These are phyloP conservation scores for Wallacemonas sp. DNA, from an alignment of 208 protist species.

Conservation along the genomic window DNA sequence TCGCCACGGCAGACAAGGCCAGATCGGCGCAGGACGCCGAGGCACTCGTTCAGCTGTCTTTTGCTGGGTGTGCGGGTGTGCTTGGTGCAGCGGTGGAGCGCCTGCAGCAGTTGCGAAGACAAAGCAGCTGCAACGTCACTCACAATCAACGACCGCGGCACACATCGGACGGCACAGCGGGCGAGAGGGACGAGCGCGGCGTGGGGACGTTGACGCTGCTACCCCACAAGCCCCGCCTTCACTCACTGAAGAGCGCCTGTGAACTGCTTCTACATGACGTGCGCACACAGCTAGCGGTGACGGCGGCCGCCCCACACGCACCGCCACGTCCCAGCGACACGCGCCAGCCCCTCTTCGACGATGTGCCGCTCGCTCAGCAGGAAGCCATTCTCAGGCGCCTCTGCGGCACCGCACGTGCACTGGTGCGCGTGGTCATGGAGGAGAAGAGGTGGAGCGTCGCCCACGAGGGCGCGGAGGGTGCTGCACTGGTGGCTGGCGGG, in stretches of 20 bases:
- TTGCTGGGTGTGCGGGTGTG: slow-evolving; percentile 33
- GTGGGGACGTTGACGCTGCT: slow-evolving; percentile 41
- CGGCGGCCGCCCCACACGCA: too few species aligned
- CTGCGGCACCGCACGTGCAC: slow-evolving; percentile 45
- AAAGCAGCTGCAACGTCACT: slow-evolving; percentile 30
- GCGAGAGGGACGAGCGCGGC: neutral
- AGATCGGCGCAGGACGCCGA: neutral
- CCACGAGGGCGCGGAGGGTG: slow-evolving; percentile 66
- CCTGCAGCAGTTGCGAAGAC: slow-evolving; percentile 38
- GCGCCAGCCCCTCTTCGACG: slow-evolving; percentile 33
- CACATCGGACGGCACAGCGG: neutral
- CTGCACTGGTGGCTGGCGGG: slow-evolving; percentile 54
- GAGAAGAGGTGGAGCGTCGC: slow-evolving; percentile 63
- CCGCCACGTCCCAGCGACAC: neutral
- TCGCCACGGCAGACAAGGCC: neutral
- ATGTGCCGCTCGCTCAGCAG: slow-evolving; percentile 38
- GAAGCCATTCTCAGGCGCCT: slow-evolving; percentile 43
- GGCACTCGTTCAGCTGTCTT: slow-evolving; percentile 37
- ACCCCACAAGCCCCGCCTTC: slow-evolving; percentile 76
- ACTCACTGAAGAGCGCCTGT: slow-evolving; percentile 65
- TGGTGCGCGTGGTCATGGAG: slow-evolving; percentile 77
- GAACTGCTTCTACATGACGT: slow-evolving; percentile 49
- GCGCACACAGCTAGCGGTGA: slow-evolving; percentile 4
- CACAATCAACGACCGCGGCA: neutral
- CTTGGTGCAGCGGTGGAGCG: slow-evolving; percentile 29